Percentiles rank a stretch among this genome's conserved stretches.
These are phyloP conservation scores for Chrysanthemum lavandulifolium DNA, from an alignment of 129 eudicot genomes.

Conservation along the genomic window DNA sequence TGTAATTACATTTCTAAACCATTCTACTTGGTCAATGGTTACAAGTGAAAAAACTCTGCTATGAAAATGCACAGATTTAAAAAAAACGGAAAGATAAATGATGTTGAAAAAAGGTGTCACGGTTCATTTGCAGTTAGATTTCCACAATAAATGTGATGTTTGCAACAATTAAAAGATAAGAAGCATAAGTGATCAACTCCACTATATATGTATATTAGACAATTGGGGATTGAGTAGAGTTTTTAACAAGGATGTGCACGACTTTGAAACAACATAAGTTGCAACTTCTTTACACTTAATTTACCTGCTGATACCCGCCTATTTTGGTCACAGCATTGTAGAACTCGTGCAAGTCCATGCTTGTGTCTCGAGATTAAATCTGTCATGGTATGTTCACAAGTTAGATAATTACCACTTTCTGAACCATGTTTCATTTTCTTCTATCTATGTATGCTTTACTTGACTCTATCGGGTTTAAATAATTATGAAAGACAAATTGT, in stretches of 20 bases:
- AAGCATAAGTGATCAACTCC: too few relatives aligned
- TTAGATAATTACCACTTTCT: not conserved
- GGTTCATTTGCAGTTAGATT: too few relatives aligned
- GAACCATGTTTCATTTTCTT: not conserved
- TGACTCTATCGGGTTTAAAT: not conserved
- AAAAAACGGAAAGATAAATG: too few relatives aligned
- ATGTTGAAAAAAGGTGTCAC: too few relatives aligned
- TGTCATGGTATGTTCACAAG: slow-evolving; percentile 22
- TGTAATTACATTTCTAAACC: not conserved
- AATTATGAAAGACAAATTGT: too few relatives aligned
- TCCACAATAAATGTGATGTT: too few relatives aligned
- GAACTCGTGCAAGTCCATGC: slow-evolving; percentile 49
- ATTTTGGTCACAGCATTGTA: slow-evolving; percentile 51
- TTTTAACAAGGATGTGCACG: too few relatives aligned
- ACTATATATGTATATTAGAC: too few relatives aligned
- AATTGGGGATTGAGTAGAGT: too few relatives aligned
- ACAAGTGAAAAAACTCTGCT: not conserved
- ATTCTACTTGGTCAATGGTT: not conserved
- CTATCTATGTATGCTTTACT: not conserved
- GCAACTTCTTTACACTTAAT: not conserved
- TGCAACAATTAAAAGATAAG: too few relatives aligned
- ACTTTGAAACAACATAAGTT: too few relatives aligned
- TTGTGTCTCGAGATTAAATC: slow-evolving; percentile 56
- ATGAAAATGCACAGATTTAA: too few relatives aligned
- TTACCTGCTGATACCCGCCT: slow-evolving; percentile 67